These are phyloP conservation scores for Anacardium occidentale DNA, from an alignment of 345 rosid genomes.

Conservation along the genomic window DNA sequence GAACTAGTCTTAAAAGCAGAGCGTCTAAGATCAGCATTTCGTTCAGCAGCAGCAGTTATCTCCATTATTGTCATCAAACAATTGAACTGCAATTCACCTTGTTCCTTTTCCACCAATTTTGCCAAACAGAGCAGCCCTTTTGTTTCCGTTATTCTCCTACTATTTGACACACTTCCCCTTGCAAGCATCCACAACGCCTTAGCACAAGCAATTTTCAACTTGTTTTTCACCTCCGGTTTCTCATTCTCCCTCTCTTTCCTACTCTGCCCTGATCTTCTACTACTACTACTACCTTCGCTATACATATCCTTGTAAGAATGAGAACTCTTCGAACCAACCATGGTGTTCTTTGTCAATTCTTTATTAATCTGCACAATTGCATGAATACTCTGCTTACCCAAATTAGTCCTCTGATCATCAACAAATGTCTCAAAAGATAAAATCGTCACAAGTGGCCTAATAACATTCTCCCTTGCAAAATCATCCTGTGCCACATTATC, in stretches of 20 bases:
- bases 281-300: slow-evolving; percentile 41
- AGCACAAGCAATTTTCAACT: slow-evolving; percentile 62
- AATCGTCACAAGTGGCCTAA: slow-evolving; percentile 72
- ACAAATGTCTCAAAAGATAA: slow-evolving; percentile 61
- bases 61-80: slow-evolving; percentile 84
- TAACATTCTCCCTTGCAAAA: slow-evolving; percentile 81
- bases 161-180: slow-evolving; percentile 60
- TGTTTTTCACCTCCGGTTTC: slow-evolving; percentile 54
- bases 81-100: slow-evolving; percentile 65
- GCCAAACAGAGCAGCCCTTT: slow-evolving; percentile 93
- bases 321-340: slow-evolving; percentile 25
- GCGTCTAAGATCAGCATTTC: slow-evolving; percentile 64
- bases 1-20: slow-evolving; percentile 83
- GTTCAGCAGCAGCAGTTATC: slow-evolving; percentile 80
- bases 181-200: slow-evolving; percentile 91
- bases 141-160: slow-evolving; percentile 79
- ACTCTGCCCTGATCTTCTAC: slow-evolving; percentile 36
- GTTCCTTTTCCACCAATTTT: slow-evolving; percentile 67
- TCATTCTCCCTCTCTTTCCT: slow-evolving; percentile 75
- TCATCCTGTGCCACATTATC: slow-evolving; percentile 69
- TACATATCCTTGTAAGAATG: slow-evolving; percentile 40
- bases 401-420: slow-evolving; percentile 41
- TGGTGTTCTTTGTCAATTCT: slow-evolving; percentile 42
- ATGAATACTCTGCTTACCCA: slow-evolving; percentile 67
- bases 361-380: slow-evolving; percentile 73